Evolutionary conservation across 306 rosid genomes (phyloP), one percentile per base, ranked within the genome.

Genomic region (Castanopsis chinensis): DNA sequence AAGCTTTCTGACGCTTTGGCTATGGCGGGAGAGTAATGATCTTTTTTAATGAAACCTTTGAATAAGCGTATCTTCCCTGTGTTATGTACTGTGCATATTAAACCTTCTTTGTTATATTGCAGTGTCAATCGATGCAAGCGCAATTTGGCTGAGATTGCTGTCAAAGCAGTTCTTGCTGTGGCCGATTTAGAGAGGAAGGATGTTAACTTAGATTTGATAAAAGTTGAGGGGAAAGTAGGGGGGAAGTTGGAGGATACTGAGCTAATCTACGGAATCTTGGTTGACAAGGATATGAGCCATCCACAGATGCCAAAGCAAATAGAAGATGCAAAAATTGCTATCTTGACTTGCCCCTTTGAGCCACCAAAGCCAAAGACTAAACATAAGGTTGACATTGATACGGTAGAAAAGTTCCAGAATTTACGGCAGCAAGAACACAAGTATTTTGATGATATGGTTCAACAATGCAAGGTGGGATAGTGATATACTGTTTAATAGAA

Each of bases 241-340:
- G 99, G 98, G 20, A 96, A 93, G 73, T 82, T 93, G 85, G 99
- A 96, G 80, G 98, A 96, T 74, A 90, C 99, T 0, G 98, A 96
- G 92, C 88, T 96, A 79, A 84, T 96, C 49, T 93, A 91, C 83
- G 99, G 99, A 67, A 93, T 96, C 19, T 32, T 93, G 80, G 85
- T 96, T 73, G 99, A 96, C 87, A 96, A 96, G 90, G 99, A 96
- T 74, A 91, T 96, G 99, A 96, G 99, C 82, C 99, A 96, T 82
- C 99, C 99, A 12, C 99, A 96, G 81, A 96, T 96, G 98, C 99
- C 99, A 21, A 96, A 96, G 90, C 85, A 83, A 77, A 96, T 96
- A 61, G 92, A 90, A 82, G 86, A 96, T 91, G 98, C 98, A 71
- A 88, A 91, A 51, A 96, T 93, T 86, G 99, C 99, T 60, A 93